A percentile compares a stretch with the other conserved stretches of the same genome.
Evolutionary conservation across 179 eudicot species (phyloP).

Genomic region (Amaranthus tricolor): DNA sequence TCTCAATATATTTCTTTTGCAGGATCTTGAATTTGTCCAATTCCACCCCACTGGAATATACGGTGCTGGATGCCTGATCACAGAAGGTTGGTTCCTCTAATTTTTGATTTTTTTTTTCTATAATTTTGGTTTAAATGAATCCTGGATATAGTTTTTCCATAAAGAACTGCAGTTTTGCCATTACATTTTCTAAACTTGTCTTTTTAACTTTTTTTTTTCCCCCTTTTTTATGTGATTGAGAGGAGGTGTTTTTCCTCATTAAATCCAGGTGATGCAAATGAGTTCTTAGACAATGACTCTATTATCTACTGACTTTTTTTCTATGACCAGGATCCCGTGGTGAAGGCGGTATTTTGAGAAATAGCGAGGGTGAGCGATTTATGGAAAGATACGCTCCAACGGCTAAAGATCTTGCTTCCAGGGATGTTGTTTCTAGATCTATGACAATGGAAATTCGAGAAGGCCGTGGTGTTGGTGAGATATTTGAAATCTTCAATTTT

Average conservation of each 20-base stretch:
- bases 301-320: conserved; percentile 15
- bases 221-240: not conserved
- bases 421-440: conserved; percentile 97
- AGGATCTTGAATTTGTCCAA: conserved; percentile 97
- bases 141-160: not conserved
- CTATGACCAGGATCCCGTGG: conserved; percentile 83
- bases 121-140: not conserved
- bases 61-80: conserved; percentile 98
- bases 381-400: conserved; percentile 99
- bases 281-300: not conserved
- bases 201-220: not conserved
- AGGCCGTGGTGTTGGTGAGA: conserved; percentile 99
- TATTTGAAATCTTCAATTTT: not conserved
- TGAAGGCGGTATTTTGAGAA: conserved; percentile 98
- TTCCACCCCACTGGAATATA: conserved; percentile 99
- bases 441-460: conserved; percentile 99
- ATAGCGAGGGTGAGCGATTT: conserved; percentile 97
- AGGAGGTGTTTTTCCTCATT: not conserved
- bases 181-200: not conserved
- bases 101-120: not conserved
- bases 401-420: conserved; percentile 99
- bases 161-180: not conserved
- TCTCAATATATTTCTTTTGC: conserved; percentile 19
- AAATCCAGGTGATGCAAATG: too few relatives aligned
- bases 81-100: conserved; percentile 65